phyloP scores from a whole-genome alignment of 495 filamentous ascomycete species.

The Cercophora sp. region DNA sequence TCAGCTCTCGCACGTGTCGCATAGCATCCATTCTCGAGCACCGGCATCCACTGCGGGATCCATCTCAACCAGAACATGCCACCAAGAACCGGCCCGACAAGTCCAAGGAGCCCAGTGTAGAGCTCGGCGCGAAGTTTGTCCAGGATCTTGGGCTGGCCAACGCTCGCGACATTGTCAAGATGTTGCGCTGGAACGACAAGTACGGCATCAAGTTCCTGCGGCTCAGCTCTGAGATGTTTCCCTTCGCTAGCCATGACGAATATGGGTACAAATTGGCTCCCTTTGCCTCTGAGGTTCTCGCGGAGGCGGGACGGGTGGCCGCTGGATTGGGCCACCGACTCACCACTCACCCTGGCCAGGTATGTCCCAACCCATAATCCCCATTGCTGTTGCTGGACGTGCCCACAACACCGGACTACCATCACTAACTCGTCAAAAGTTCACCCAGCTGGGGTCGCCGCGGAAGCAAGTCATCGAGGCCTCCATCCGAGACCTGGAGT shows the following conservation, averaged over 20 bases:
- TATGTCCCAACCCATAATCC: conserved; percentile 18
- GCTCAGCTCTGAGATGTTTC: conserved; percentile 93
- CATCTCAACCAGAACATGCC: conserved; percentile 69
- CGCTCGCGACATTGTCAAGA: conserved; percentile 74
- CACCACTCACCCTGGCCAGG: conserved; percentile 86
- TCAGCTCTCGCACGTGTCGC: conserved; percentile 87
- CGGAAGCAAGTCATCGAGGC: conserved; percentile 67
- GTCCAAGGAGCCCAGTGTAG: conserved; percentile 56
- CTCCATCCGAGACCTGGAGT: conserved; percentile 78
- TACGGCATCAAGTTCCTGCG: conserved; percentile 93
- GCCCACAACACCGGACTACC: not conserved
- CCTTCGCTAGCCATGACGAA: conserved; percentile 82
- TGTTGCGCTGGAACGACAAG: conserved; percentile 89
- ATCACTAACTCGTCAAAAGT: conserved; percentile 38
- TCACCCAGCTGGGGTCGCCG: conserved; percentile 84
- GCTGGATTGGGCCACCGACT: conserved; percentile 80
- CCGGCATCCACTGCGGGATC: conserved; percentile 72
- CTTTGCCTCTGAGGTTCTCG: conserved; percentile 77
- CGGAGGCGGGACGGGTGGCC: conserved; percentile 70
- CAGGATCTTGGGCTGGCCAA: conserved; percentile 78
- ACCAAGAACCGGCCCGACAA: conserved; percentile 81
- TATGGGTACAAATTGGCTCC: conserved; percentile 86
- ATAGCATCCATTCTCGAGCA: conserved; percentile 89
- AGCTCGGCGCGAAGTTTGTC: conserved; percentile 64
- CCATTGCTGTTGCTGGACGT: not conserved